Base-by-base conservation (phyloP, 257 asterid species). In the Capsicum rhomboideum region DNA sequence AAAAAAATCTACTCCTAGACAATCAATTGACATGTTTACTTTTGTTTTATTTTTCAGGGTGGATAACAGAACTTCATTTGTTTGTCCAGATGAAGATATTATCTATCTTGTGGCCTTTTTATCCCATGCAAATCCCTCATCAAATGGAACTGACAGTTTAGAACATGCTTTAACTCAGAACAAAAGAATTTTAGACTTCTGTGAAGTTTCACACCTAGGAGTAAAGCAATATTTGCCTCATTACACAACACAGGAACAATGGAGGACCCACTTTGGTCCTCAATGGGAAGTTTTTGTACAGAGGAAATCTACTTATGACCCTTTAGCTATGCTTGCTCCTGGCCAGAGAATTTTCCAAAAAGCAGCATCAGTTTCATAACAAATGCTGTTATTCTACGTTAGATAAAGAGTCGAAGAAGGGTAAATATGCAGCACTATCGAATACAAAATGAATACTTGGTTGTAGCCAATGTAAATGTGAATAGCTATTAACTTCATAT, bases 301-400 rank as follows among this genome's bases (percentile, higher is more conserved):
- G 88, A 92, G 98, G 87, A 96, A 96, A 92, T 90, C 89, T 63
- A 88, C 86, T 4, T 96, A 94, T 78, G 99, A 94, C 87, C 98
- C 99, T 53, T 91, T 94, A 85, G 91, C 97, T 21, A 91, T 94
- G 79, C 98, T 94, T 37, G 94, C 97, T 26, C 99, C 99, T 1
- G 99, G 99, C 7, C 99, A 96, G 90, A 91, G 94, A 84, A 93
- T 96, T 86, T 96, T 96, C 53, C 97, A 85, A 52, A 93, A 92
- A 85, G 86, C 89, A 74, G 83, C 90, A 80, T 93, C 93, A 21
- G 58, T 83, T 89, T 92, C 90, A 82, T 96, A 93, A 94, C 90
- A 40, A 20, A 23, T 37, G 31, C 6, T 71, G 6, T 40, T 40
- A 10, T 37, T 54, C 20, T 16, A 75, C 17, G 71, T 34, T 40